These are phyloP conservation scores for Mycena belliarum DNA, from an alignment of 768 basidiomycete genomes.

Conservation along the genomic window DNA sequence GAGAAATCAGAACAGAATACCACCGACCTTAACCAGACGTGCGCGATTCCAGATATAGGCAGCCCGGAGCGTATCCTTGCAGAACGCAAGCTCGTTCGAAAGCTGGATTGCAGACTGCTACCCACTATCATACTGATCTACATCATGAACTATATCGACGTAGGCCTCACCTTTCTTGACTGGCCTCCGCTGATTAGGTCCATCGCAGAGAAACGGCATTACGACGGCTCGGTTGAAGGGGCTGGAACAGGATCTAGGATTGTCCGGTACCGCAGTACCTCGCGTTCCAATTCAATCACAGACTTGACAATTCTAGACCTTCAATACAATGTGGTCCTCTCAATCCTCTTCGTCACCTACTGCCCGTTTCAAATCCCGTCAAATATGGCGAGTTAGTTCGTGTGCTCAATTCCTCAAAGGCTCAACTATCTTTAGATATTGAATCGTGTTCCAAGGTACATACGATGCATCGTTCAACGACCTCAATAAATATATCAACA, in stretches of 20 bases:
- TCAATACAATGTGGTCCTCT: constrained; percentile 53
- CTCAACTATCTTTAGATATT: constrained; percentile 43
- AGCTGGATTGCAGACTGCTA: constrained; percentile 56
- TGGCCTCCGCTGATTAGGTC: background rate
- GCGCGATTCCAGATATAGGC: constrained; percentile 12
- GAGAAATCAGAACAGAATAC: background rate
- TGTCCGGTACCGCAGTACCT: constrained; percentile 37
- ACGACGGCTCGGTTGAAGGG: constrained; percentile 52
- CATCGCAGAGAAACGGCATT: constrained; percentile 47
- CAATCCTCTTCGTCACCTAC: constrained; percentile 58
- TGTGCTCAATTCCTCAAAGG: background rate
- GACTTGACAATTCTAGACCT: constrained; percentile 36
- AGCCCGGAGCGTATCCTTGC: constrained; percentile 34
- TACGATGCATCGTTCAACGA: background rate
- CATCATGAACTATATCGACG: constrained; percentile 72
- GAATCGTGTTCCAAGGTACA: constrained; percentile 53
- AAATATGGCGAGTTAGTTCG: constrained; percentile 51
- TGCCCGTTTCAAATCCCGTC: constrained; percentile 67
- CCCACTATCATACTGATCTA: constrained; percentile 60
- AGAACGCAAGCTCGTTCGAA: constrained; percentile 50
- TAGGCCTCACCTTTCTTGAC: constrained; percentile 26
- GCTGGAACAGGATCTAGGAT: constrained; percentile 47
- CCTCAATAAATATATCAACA: background rate
- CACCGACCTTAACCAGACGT: background rate
- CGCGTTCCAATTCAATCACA: background rate